Percentiles rank a stretch among this genome's conserved stretches.
These are phyloP conservation scores for Tuber aestivum DNA, from an alignment of 495 filamentous ascomycete species.

Conservation along the genomic window DNA sequence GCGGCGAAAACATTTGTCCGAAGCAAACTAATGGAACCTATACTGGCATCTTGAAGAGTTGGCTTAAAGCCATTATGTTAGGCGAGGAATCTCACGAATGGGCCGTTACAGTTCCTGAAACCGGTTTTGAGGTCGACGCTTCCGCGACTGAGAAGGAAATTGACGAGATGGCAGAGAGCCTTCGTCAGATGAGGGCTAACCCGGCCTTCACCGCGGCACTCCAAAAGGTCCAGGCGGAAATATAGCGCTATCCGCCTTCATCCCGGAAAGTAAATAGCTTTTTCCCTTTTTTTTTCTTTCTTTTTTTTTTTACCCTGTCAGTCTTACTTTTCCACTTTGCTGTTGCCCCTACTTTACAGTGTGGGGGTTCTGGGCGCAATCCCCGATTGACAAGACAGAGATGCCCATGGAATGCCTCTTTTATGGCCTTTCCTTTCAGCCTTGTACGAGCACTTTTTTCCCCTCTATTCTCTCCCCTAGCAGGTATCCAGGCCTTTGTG, in stretches of 20 bases:
- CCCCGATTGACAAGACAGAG: background rate
- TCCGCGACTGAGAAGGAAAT: constrained; percentile 21
- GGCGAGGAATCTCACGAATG: constrained; percentile 74
- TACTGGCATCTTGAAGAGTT: constrained; percentile 64
- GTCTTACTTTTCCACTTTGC: background rate
- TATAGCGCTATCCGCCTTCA: background rate
- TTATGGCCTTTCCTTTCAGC: background rate
- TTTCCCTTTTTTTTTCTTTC: background rate
- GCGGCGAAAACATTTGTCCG: constrained; percentile 61
- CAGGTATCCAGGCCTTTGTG: background rate
- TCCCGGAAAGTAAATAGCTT: background rate
- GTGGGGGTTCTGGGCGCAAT: background rate
- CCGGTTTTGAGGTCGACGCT: constrained; percentile 37
- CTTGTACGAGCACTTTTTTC: background rate
- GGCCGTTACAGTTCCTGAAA: constrained; percentile 66
- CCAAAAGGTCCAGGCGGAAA: constrained; percentile 28
- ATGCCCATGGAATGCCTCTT: background rate
- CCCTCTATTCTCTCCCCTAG: background rate
- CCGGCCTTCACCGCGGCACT: constrained; percentile 31
- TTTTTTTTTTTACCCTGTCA: background rate
- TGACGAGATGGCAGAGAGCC: constrained; percentile 30
- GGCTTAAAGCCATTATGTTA: constrained; percentile 81
- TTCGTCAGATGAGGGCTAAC: constrained; percentile 26
- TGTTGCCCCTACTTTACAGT: background rate
- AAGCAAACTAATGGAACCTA: constrained; percentile 56